Evolutionary conservation across 139 green algal genomes (phyloP).

Genomic region (Chlamydomonas incerta): DNA sequence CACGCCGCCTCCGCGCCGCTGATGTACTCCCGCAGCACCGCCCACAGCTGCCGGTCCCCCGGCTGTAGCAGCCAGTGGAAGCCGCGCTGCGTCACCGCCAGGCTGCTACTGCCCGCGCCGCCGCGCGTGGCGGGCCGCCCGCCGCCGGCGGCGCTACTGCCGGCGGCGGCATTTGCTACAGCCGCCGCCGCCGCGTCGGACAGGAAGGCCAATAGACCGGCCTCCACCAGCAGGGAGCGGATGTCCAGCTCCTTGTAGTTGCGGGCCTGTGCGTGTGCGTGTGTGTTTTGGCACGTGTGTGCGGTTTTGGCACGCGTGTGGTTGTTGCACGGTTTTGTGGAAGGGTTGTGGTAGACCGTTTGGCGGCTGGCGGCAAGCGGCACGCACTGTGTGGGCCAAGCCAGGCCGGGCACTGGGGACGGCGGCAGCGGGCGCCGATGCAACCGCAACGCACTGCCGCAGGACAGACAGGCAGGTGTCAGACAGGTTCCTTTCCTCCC

Average conservation of each 20-base stretch:
- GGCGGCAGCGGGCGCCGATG: too few relatives aligned
- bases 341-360: too few relatives aligned
- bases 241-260: conserved; percentile 58
- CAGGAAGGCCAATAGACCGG: conserved; percentile 53
- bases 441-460: too few relatives aligned
- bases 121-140: not conserved
- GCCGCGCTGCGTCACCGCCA: conserved; percentile 69
- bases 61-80: conserved; percentile 88
- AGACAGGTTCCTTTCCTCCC: too few relatives aligned
- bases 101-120: not conserved
- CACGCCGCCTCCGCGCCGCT: conserved; percentile 44
- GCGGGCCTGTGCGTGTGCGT: conserved; percentile 15
- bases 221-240: conserved; percentile 56
- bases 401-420: too few relatives aligned
- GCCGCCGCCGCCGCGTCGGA: not conserved
- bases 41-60: conserved; percentile 86
- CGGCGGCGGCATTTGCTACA: not conserved
- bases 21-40: conserved; percentile 86
- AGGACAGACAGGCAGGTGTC: too few relatives aligned
- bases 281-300: too few relatives aligned
- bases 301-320: too few relatives aligned
- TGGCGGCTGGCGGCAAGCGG: too few relatives aligned
- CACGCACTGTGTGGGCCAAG: too few relatives aligned
- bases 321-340: too few relatives aligned
- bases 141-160: too few relatives aligned